These are phyloP conservation scores for Diaporthe ilicicola DNA, from an alignment of 2,329 filamentous ascomycete species.

Conservation along the genomic window DNA sequence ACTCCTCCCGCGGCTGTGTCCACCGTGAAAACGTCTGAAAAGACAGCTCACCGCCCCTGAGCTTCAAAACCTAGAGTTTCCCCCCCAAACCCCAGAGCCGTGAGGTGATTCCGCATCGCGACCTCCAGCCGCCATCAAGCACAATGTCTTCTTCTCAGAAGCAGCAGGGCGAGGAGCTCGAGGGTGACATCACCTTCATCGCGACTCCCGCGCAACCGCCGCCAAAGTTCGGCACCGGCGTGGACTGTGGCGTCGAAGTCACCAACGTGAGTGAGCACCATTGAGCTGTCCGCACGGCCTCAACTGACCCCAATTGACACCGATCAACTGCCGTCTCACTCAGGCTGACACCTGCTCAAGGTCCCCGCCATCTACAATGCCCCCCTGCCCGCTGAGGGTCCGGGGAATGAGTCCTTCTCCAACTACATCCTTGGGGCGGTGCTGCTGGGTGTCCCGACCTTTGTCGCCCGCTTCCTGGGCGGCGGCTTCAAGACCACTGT, in stretches of 20 bases:
- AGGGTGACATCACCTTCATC: conserved; percentile 64
- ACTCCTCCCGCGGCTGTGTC: neutral
- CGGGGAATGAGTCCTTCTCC: conserved; percentile 86
- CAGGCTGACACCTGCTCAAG: conserved; percentile 52
- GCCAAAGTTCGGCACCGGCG: conserved; percentile 57
- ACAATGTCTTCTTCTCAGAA: conserved; percentile 14
- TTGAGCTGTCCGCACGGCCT: neutral
- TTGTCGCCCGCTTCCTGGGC: conserved; percentile 81
- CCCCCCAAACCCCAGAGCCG: neutral
- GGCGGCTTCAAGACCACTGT: conserved; percentile 88
- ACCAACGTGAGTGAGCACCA: conserved; percentile 55
- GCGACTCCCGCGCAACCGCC: conserved; percentile 60
- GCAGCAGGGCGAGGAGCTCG: conserved; percentile 9
- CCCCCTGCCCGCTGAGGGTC: conserved; percentile 87
- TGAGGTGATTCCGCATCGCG: neutral
- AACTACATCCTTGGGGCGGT: conserved; percentile 79
- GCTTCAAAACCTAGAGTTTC: neutral
- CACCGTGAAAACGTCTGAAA: conserved; percentile 23
- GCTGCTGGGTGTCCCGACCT: conserved; percentile 77
- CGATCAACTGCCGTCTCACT: neutral
- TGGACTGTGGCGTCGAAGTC: conserved; percentile 63
- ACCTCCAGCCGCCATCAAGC: neutral
- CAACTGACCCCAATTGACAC: neutral
- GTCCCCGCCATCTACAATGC: conserved; percentile 92
- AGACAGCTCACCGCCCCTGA: conserved; percentile 17